Base-by-base conservation (phyloP, 257 asterid genomes). In the Cynanchum wilfordii region DNA sequence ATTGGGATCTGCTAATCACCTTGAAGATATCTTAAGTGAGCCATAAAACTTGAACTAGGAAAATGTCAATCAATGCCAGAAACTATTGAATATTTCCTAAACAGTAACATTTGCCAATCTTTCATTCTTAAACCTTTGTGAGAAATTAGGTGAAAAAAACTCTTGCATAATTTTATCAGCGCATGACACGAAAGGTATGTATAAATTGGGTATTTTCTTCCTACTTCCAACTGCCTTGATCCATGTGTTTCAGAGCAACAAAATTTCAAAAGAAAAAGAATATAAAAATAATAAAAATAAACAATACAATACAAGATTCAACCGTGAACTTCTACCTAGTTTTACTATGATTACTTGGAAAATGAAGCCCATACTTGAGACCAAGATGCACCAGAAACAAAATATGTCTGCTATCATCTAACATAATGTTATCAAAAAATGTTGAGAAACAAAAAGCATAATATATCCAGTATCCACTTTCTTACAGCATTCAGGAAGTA, bases 401-500 rank as follows among this genome's bases (percentile, higher is more conserved):
- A 47, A 49, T 4, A 7, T 25, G 25, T 47, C 59, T 4, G n/a
- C 56, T 7, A 2, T 49, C 44, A 25, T 49, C 56, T 16, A 49
- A 27, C 9, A 27, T 8, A 24, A 45, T 3, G 24, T 45, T 33
- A 5, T 11, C 5, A 44, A 68, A 30, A 24, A 68, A 68, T 13
- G 44, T 25, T 49, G 10, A 25, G 15, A 68, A 51, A 8, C 59
- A 8, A 68, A 42, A 47, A 25, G 24, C 42, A 50, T 29, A 51
- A 20, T 7, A 20, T 9, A 29, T 49, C 17, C 45, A 50, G 47
- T 5, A 10, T 54, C 73, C 60, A 64, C 4, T 36, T 17, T 7
- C 97, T 88, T 86, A 94, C 98, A 45, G 96, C 94, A 81, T 74
- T 89, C 80, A 94, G 78, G 79, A 94, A 94, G 86, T 73, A 74